Evolutionary conservation across 805 yeast species (phyloP).

Genomic region (Pichia nanzhaoensis): DNA sequence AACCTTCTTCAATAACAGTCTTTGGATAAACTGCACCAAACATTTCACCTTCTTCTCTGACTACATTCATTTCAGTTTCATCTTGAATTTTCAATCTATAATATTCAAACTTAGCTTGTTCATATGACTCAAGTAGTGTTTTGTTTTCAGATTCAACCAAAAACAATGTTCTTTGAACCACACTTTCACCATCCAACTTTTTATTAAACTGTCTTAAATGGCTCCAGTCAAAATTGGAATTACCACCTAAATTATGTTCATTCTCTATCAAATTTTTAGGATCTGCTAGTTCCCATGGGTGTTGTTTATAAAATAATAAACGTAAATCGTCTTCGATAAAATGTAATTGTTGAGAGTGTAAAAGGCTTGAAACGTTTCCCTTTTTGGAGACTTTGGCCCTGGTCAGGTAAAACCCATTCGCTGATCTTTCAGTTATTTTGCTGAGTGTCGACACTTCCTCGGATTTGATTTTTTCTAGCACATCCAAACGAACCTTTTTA

Average conservation of each 20-base stretch:
- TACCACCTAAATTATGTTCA: constrained; percentile 53
- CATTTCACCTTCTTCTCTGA: constrained; percentile 81
- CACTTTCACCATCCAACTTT: constrained; percentile 84
- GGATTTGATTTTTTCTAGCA: constrained; percentile 19
- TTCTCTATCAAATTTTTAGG: constrained; percentile 81
- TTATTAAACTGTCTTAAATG: constrained; percentile 63
- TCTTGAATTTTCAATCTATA: constrained; percentile 79
- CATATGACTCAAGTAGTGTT: constrained; percentile 62
- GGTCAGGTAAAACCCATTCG: constrained; percentile 36
- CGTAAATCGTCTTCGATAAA: constrained; percentile 78
- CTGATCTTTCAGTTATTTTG: constrained; percentile 9
- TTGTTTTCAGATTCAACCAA: constrained; percentile 35
- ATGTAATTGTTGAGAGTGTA: constrained; percentile 45
- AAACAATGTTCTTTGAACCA: constrained; percentile 66
- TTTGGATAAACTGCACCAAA: constrained; percentile 69
- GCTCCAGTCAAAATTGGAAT: constrained; percentile 62
- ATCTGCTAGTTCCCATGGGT: constrained; percentile 96
- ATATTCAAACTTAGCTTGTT: constrained; percentile 80
- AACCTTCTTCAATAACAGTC: constrained; percentile 58
- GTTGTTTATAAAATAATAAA: constrained; percentile 77
- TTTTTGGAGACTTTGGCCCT: constrained; percentile 34
- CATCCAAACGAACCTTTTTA: constrained; percentile 34
- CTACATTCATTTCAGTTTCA: constrained; percentile 64
- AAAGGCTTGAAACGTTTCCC: constrained; percentile 33
- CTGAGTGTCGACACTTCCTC: constrained; percentile 18